Evolutionary conservation across 805 yeast species (phyloP).

Genomic region (Candida orba): DNA sequence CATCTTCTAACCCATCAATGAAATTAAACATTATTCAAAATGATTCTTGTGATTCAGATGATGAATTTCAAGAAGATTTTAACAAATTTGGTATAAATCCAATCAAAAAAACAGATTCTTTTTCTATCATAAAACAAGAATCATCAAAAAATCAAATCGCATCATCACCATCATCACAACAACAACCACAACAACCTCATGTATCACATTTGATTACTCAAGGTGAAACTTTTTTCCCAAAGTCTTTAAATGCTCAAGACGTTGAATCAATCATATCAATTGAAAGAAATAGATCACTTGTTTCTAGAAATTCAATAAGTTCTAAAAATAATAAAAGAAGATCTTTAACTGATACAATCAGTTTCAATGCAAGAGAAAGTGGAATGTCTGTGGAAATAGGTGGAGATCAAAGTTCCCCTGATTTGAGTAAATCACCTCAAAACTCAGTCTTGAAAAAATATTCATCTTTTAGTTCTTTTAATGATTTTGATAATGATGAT

Average conservation of each 20-base stretch:
- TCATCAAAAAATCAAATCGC: not conserved
- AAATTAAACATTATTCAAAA: too few species aligned
- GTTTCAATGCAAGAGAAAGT: slow-evolving; percentile 33
- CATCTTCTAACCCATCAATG: too few species aligned
- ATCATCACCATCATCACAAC: not conserved
- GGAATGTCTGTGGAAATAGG: slow-evolving; percentile 42
- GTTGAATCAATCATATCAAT: slow-evolving; percentile 64
- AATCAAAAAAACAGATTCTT: not conserved
- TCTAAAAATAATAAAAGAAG: slow-evolving; percentile 13
- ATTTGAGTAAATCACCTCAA: slow-evolving; percentile 30
- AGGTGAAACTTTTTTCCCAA: slow-evolving; percentile 68
- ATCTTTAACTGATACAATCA: slow-evolving; percentile 25
- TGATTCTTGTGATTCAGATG: not conserved
- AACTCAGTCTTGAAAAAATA: slow-evolving; percentile 28
- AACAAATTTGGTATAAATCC: slow-evolving; percentile 10
- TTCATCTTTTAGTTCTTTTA: slow-evolving; percentile 13
- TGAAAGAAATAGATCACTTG: slow-evolving; percentile 60
- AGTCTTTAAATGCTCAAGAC: slow-evolving; percentile 55
- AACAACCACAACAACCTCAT: not conserved
- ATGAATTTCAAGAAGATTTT: slow-evolving; percentile 23
- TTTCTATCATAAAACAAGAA: too few species aligned
- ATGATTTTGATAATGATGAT: slow-evolving; percentile 4
- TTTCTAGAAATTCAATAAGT: slow-evolving; percentile 38
- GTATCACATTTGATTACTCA: slow-evolving; percentile 14
- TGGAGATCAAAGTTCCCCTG: slow-evolving; percentile 20